phyloP scores from a whole-genome alignment of 352 stramenopile species.

The Globisporangium mamillatum region DNA sequence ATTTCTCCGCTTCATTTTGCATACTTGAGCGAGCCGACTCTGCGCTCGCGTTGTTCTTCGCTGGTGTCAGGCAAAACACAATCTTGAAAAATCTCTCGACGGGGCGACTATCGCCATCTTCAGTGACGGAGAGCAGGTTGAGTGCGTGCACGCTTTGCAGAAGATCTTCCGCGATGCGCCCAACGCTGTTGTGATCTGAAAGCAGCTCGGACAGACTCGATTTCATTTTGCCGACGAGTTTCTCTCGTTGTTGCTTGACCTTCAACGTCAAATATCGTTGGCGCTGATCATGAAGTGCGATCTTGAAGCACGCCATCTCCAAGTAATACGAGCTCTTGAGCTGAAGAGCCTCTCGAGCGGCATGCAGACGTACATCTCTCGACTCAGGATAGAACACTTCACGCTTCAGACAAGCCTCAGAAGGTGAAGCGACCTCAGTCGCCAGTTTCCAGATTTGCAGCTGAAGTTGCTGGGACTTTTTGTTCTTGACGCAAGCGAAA shows the following conservation, averaged over 20 bases:
- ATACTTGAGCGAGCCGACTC: too few relatives aligned
- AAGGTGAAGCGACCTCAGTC: background rate
- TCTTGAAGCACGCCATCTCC: background rate
- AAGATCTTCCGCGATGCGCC: background rate
- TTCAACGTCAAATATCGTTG: background rate
- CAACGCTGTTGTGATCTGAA: background rate
- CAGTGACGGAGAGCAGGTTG: slow-evolving; percentile 1
- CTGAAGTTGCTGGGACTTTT: slow-evolving; percentile 2
- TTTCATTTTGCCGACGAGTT: background rate
- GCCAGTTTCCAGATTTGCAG: slow-evolving; percentile 10
- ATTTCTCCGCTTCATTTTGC: background rate
- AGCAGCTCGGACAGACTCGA: background rate
- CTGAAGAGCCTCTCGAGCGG: background rate
- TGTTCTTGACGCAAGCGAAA: background rate
- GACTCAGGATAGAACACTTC: background rate
- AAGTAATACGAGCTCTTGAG: slow-evolving; percentile 3
- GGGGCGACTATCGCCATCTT: background rate
- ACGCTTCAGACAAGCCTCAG: background rate
- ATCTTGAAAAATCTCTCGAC: background rate
- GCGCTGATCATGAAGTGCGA: background rate
- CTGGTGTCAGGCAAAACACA: background rate
- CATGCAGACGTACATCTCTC: background rate
- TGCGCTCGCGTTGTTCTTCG: background rate
- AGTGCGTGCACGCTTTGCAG: slow-evolving; percentile 4
- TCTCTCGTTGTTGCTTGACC: background rate